Base-by-base conservation (phyloP, 1,284 basidiomycete genomes). In the Coriolopsis trogii region DNA sequence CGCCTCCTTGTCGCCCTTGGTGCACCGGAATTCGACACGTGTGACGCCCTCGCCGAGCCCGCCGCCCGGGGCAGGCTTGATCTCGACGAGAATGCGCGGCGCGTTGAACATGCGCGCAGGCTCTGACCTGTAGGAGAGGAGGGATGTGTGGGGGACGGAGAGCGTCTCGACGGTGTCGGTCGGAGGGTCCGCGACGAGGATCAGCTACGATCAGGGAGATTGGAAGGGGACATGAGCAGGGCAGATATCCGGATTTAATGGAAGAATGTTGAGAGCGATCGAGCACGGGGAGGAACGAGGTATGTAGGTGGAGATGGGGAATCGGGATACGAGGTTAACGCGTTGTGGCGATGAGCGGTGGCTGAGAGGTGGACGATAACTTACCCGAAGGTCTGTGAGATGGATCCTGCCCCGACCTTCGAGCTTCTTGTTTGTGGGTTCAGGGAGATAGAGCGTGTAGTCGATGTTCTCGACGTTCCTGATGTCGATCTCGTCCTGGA, bases 311-410 rank as follows among this genome's bases (percentile, higher is more conserved):
- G 28, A 34, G 18, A 33, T 41, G 36, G 33, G 21, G 41, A 24
- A 43, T 16, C 20, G 28, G 25, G 34, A 20, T 18, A 36, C 50
- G 48, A 20, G 16, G 20, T 28, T 29, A 6, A 18, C 30, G 47
- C 18, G 18, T 3, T 10, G 29, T 28, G 25, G n/a, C 36, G 33
- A 9, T 6, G 20, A 24, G n/a, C n/a, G 39, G 34, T 28, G 28
- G 31, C 4, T 8, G 41, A 40, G 20, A 6, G 31, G 16, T 25
- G 9, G 20, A 42, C n/a, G n/a, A n/a, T n/a, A 41, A 66, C 84
- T 60, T 67, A 91, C 89, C 54, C 89, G 75, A 68, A 86, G 79
- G 63, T 91, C 85, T 20, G 87, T 90, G 36, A 91, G 74, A 69
- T 74, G 79, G 25, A 85, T 61, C 50, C 70, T 75, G 9, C 89